These are phyloP conservation scores for Vaccinium corymbosum DNA, from an alignment of 148 eudicot species.

Conservation along the genomic window DNA sequence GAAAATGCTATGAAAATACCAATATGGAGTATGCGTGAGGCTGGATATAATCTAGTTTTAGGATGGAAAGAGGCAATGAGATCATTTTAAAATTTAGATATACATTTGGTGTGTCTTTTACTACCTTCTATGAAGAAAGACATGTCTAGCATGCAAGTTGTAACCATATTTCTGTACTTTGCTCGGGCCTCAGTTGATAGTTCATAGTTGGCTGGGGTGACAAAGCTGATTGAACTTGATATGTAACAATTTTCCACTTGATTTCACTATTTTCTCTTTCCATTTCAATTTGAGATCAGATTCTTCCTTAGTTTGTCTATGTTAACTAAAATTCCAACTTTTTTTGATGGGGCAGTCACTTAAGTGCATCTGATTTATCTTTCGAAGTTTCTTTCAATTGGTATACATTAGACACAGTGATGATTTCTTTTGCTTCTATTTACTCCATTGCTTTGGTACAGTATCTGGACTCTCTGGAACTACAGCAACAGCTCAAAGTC, in stretches of 20 bases:
- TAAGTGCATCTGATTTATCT: not conserved
- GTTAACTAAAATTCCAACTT: not conserved
- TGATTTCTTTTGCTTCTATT: not conserved
- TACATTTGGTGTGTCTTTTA: not conserved
- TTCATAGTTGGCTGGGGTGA: not conserved
- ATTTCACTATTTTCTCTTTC: not conserved
- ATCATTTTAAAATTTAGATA: not conserved
- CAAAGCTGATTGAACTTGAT: not conserved
- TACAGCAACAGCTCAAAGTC: conserved; percentile 64
- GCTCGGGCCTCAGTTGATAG: not conserved
- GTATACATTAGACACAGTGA: not conserved
- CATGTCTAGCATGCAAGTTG: not conserved
- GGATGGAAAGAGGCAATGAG: conserved; percentile 1
- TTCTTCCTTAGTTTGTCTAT: not conserved
- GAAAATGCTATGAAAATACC: not conserved
- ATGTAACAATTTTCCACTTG: not conserved
- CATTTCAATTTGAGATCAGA: not conserved
- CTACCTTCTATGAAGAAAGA: not conserved
- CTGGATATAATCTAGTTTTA: not conserved
- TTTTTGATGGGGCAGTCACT: not conserved
- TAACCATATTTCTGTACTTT: not conserved
- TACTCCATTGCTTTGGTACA: conserved; percentile 22
- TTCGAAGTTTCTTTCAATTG: not conserved
- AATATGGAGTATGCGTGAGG: not conserved
- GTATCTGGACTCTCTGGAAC: conserved; percentile 92